phyloP scores from a whole-genome alignment of 2,329 filamentous ascomycete species.

The Penicillium sp. region DNA sequence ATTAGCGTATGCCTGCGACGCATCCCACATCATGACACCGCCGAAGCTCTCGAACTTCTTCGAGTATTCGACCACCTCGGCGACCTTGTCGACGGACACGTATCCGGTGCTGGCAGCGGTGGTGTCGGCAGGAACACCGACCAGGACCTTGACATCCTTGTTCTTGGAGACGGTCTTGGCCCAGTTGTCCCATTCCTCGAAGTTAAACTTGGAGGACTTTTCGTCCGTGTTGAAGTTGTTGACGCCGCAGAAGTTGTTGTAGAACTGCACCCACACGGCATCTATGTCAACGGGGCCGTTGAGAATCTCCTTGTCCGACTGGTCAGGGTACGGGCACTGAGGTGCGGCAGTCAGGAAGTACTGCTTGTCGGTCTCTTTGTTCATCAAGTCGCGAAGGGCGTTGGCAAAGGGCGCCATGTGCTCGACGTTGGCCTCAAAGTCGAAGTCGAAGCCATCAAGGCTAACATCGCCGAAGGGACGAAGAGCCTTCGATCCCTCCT shows the following conservation, averaged over 20 bases:
- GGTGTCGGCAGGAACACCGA: constrained; percentile 59
- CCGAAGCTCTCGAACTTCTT: constrained; percentile 61
- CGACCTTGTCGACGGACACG: constrained; percentile 47
- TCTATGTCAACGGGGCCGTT: constrained; percentile 56
- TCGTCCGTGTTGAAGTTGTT: constrained; percentile 49
- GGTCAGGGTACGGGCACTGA: constrained; percentile 66
- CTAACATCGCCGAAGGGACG: constrained; percentile 66
- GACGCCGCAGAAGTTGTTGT: constrained; percentile 67
- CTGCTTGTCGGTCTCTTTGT: constrained; percentile 50
- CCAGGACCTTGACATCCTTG: constrained; percentile 58
- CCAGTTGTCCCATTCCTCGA: constrained; percentile 65
- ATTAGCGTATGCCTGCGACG: constrained; percentile 60
- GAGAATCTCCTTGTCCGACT: constrained; percentile 58
- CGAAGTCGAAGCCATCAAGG: constrained; percentile 75
- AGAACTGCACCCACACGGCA: constrained; percentile 64
- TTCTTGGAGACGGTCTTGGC: constrained; percentile 59
- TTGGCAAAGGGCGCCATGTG: constrained; percentile 63
- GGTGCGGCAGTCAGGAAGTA: constrained; percentile 65
- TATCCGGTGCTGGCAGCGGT: constrained; percentile 59
- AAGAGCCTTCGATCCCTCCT: constrained; percentile 42
- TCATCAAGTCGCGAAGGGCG: constrained; percentile 56
- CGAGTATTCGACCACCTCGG: constrained; percentile 53
- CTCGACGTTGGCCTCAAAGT: constrained; percentile 62
- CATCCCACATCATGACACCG: constrained; percentile 70
- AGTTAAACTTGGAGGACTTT: constrained; percentile 59